Base-by-base conservation (phyloP, 2,329 filamentous ascomycete genomes). In the Diplocarpon rosae region DNA sequence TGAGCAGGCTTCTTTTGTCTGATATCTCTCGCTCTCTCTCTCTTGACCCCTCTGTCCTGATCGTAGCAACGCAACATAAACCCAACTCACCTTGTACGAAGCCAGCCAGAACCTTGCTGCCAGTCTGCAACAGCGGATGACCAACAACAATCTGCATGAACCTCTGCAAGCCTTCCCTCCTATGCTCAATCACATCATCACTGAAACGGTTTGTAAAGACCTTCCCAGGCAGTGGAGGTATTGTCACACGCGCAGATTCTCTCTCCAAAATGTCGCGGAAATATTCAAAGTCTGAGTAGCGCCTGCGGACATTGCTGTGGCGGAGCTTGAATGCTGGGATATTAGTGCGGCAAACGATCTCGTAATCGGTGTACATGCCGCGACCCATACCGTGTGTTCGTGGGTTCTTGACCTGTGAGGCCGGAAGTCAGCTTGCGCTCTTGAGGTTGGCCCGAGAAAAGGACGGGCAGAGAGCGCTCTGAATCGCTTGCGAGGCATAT, bases 291-390 rank as follows among this genome's bases (percentile, higher is more conserved):
- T 98, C 92, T 46, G 84, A 92, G 72, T 98, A 98, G 42, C 92
- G 86, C 51, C 92, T 81, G 56, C 89, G 87, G 51, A 98, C 92
- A 56, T 80, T 78, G 53, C 81, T 88, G 63, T 85, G 78, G 55
- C 89, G 87, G 58, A 95, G 80, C 71, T 96, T 96, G 76, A 98
- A 98, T 58, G 92, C 89, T 47, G 92, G 92, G 62, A 98, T 98
- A 70, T 98, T 98, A 68, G 92, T 98, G 59, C 85, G 83, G 71
- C 92, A 95, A 58, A 94, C 76, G 62, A 98, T 95, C 67, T 96
- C 89, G 73, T 96, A 98, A 68, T 93, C 92, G 43, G 92, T 98
- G 72, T 96, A 96, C 88, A 95, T 95, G 69, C 80, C 78, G 56
- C 92, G 85, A 53, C 89, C 90, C 61, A 92, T 88, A 63, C 93